Percentiles rank a stretch among this genome's conserved stretches.
phyloP scores from a whole-genome alignment of 2,329 filamentous ascomycete species.

The Diatrype stigma region DNA sequence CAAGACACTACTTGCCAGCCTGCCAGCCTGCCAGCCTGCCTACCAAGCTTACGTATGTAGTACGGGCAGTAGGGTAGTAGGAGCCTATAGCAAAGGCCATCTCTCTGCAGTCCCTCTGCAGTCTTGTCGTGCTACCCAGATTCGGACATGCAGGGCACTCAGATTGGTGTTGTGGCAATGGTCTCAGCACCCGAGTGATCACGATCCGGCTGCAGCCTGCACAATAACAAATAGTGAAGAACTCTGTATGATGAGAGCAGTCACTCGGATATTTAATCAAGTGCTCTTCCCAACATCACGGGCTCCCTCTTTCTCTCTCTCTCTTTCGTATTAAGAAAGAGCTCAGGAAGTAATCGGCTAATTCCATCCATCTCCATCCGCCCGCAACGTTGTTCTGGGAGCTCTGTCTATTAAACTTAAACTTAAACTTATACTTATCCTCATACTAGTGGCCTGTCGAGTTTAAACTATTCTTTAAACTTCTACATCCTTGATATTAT shows the following conservation, averaged over 20 bases:
- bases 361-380: background rate
- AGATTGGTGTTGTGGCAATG: background rate
- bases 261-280: background rate
- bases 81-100: background rate
- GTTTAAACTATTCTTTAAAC: too few species aligned
- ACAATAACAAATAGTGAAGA: background rate
- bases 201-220: background rate
- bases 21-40: too few species aligned
- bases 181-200: background rate
- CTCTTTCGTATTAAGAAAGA: background rate
- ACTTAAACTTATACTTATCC: too few species aligned
- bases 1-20: too few species aligned
- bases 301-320: background rate
- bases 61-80: background rate
- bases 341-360: background rate
- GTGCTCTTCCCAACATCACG: background rate
- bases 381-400: too few species aligned
- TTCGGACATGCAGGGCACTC: background rate
- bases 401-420: too few species aligned
- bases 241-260: background rate
- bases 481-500: too few species aligned
- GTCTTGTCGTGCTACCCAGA: background rate
- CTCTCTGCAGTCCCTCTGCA: background rate
- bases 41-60: background rate
- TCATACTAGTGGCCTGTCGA: too few species aligned